Percentiles rank a stretch among this genome's conserved stretches.
Evolutionary conservation across 805 yeast species (phyloP).

Genomic region (Metschnikowia kunwiensis): DNA sequence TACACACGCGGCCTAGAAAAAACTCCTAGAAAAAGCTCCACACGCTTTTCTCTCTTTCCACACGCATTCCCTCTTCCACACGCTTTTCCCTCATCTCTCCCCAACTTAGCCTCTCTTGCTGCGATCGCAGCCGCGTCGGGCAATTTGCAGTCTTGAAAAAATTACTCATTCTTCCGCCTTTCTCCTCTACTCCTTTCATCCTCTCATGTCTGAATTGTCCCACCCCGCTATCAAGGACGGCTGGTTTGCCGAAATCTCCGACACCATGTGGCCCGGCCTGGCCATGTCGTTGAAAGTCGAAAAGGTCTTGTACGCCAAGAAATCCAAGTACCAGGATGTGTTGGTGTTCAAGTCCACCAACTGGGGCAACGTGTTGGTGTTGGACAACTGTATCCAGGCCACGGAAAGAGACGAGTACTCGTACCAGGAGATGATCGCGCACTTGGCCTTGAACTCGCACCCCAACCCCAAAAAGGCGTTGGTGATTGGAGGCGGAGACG

Average conservation of each 20-base stretch:
- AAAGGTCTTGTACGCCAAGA: conserved; percentile 77
- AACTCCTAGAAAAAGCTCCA: no score
- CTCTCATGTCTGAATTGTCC: conserved; percentile 34
- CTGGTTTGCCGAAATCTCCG: conserved; percentile 94
- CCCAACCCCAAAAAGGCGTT: conserved; percentile 91
- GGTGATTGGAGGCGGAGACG: conserved; percentile 98
- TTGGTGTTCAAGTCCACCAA: conserved; percentile 88
- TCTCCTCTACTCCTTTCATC: not conserved
- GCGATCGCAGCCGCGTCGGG: no score
- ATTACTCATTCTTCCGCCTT: not conserved
- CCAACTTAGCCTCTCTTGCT: not conserved
- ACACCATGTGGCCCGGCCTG: conserved; percentile 99
- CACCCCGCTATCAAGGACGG: conserved; percentile 73
- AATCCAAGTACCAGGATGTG: conserved; percentile 90
- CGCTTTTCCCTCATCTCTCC: not conserved
- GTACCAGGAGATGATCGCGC: conserved; percentile 98
- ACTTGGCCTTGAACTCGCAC: conserved; percentile 87
- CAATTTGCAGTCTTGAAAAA: conserved; percentile 3
- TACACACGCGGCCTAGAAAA: no score
- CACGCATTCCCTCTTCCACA: no score
- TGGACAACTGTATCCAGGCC: conserved; percentile 93
- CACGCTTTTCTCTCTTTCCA: no score
- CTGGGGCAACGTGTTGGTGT: conserved; percentile 92
- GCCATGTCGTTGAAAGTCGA: conserved; percentile 91
- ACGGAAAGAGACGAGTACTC: conserved; percentile 97